Base-by-base conservation (phyloP, 352 stramenopile species). In the Phytophthora europaea region DNA sequence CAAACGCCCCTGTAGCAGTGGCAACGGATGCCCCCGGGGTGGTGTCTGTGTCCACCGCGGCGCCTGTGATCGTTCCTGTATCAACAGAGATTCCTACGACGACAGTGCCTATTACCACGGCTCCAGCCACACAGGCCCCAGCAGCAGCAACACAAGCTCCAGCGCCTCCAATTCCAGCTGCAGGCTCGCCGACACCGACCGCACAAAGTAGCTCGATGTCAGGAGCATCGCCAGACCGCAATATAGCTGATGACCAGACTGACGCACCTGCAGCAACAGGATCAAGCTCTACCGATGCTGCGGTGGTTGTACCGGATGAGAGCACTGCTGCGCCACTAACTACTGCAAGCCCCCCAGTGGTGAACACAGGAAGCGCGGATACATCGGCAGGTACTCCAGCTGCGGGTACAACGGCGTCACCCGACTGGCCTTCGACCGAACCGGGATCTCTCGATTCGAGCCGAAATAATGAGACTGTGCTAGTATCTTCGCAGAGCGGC, bases 401-500 rank as follows among this genome's bases (percentile, higher is more conserved):
- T 50, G 8, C 51, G 64, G 50, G 16, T 56, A 31, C 12, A 20
- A 54, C 40, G 6, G 16, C 55, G 6, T 61, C 47, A 5, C 12
- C 47, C 26, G 45, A 54, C 3, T 12, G 18, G 6, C 23, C 66
- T 3, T 51, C 65, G 2, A 59, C 59, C 0, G 62, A 20, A 47
- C 47, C 51, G 48, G 52, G 13, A 34, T 74, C 68, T 2, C 61
- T 43, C 8, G 48, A 59, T 45, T 77, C 61, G 31, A 80, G 38
- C n/a, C 50, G 51, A 26, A 72, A 13, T 6, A 73, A 76, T 15
- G 61, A 75, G 4, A 81, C 64, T 45, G 59, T 70, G n/a, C 64
- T 63, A 45, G 5, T 59, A 34, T 36, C 31, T 33, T 57, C 66
- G 52, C 23, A 23, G 15, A 47, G 50, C 16, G 70, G 26, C 1